Percentiles rank a stretch among this genome's conserved stretches.
Conservation (phyloP, 2,329 filamentous ascomycete genomes). For the Sporothrix schenckii region DNA sequence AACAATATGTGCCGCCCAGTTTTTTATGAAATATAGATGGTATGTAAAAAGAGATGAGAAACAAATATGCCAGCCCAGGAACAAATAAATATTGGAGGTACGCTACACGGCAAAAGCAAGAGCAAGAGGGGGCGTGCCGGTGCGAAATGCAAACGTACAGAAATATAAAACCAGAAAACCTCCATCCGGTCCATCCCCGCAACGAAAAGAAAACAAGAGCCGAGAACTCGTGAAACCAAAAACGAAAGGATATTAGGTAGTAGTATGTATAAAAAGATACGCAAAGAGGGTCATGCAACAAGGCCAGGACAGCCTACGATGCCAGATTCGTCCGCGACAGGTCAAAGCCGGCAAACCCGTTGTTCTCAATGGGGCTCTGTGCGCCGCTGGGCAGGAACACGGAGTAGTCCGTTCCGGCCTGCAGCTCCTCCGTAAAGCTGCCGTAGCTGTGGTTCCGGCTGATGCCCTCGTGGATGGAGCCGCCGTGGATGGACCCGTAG, state of each 20-base stretch:
- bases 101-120: not conserved
- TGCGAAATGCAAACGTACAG: not conserved
- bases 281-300: not conserved
- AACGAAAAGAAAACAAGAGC: not conserved
- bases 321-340: not conserved
- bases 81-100: not conserved
- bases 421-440: conserved; percentile 30
- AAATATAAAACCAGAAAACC: not conserved
- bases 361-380: conserved; percentile 20
- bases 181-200: not conserved
- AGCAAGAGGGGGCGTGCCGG: not conserved
- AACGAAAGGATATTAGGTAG: not conserved
- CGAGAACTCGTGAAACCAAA: not conserved
- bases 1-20: not conserved
- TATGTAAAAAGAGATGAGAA: conserved; percentile 16
- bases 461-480: conserved; percentile 26
- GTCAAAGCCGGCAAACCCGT: conserved; percentile 20
- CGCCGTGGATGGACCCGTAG: conserved; percentile 17
- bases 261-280: not conserved
- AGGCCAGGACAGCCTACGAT: not conserved
- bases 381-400: conserved; percentile 15
- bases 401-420: conserved; percentile 11
- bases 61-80: not conserved
- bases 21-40: conserved; percentile 25
- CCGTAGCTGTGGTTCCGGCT: conserved; percentile 32